phyloP scores from a whole-genome alignment of 2,329 filamentous ascomycete genomes.

The Exophiala sp. region DNA sequence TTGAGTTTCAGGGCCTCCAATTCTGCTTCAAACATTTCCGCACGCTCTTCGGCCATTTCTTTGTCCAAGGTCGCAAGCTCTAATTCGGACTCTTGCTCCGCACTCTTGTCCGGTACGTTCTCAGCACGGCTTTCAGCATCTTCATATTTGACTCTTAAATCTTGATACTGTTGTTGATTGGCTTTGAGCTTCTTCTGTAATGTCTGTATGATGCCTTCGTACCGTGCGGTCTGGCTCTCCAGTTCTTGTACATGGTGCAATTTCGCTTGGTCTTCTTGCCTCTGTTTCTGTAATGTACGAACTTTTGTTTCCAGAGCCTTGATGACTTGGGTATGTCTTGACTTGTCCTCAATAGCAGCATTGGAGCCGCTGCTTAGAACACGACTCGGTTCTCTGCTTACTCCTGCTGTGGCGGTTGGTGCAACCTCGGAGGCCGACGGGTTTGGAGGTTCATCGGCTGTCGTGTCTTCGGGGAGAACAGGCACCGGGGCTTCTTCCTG shows the following conservation, averaged over 20 bases:
- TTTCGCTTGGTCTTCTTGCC: conserved; percentile 77
- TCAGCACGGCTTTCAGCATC: conserved; percentile 66
- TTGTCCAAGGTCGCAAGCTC: conserved; percentile 85
- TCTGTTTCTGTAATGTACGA: conserved; percentile 78
- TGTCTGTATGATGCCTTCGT: conserved; percentile 81
- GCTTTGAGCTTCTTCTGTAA: conserved; percentile 83
- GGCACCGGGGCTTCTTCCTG: conserved; percentile 10
- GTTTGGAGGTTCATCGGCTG: conserved; percentile 2
- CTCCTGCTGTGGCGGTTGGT: neutral
- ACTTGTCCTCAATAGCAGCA: conserved; percentile 12
- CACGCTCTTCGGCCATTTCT: conserved; percentile 93
- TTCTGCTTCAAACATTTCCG: conserved; percentile 74
- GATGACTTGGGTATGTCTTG: conserved; percentile 35
- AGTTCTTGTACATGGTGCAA: conserved; percentile 71
- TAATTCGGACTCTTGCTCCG: conserved; percentile 76
- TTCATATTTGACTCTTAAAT: conserved; percentile 70
- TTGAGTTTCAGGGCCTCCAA: conserved; percentile 69
- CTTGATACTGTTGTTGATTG: conserved; percentile 70
- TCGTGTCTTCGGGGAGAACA: neutral
- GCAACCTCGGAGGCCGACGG: neutral
- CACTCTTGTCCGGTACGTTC: conserved; percentile 56
- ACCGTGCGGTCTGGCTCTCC: conserved; percentile 51
- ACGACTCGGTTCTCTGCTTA: neutral
- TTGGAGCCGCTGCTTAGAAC: conserved; percentile 1
- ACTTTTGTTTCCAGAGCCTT: conserved; percentile 87